These are phyloP conservation scores for Nectriaceae sp. DNA, from an alignment of 2,329 filamentous ascomycete species.

Conservation along the genomic window DNA sequence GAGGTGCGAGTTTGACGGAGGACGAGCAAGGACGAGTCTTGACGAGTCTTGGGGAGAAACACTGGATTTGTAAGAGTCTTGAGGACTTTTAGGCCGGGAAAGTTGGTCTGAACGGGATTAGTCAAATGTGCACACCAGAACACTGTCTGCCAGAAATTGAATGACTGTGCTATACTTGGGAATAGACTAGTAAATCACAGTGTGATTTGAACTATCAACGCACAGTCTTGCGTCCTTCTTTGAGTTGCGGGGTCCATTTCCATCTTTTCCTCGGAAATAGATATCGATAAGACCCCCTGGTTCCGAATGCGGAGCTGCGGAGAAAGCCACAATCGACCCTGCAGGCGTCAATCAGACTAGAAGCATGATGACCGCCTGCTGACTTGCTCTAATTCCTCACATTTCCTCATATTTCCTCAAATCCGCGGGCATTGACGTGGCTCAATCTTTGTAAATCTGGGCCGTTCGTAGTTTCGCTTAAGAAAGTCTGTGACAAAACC, in stretches of 20 bases:
- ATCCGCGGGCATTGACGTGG: constrained; percentile 1
- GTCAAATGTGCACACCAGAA: constrained; percentile 24
- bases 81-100: constrained; percentile 25
- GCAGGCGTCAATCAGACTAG: constrained; percentile 10
- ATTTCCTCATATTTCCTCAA: constrained; percentile 6
- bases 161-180: constrained; percentile 18
- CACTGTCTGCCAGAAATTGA: constrained; percentile 8
- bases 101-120: constrained; percentile 26
- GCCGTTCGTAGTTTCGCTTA: constrained; percentile 4
- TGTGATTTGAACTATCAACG: constrained; percentile 8
- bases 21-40: background rate
- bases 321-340: constrained; percentile 21
- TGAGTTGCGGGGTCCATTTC: constrained; percentile 30
- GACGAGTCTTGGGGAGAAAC: constrained; percentile 7
- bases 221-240: constrained; percentile 24
- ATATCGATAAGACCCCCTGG: constrained; percentile 23
- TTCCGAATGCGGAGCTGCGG: constrained; percentile 33
- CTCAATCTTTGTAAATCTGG: background rate
- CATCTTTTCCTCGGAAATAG: constrained; percentile 27
- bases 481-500: constrained; percentile 22
- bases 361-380: constrained; percentile 17
- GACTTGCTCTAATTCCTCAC: constrained; percentile 2
- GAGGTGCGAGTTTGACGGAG: constrained; percentile 1
- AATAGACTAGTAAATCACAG: constrained; percentile 9
- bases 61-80: constrained; percentile 21